Conservation (phyloP, 2,329 filamentous ascomycete genomes). For the Dothistroma pini region DNA sequence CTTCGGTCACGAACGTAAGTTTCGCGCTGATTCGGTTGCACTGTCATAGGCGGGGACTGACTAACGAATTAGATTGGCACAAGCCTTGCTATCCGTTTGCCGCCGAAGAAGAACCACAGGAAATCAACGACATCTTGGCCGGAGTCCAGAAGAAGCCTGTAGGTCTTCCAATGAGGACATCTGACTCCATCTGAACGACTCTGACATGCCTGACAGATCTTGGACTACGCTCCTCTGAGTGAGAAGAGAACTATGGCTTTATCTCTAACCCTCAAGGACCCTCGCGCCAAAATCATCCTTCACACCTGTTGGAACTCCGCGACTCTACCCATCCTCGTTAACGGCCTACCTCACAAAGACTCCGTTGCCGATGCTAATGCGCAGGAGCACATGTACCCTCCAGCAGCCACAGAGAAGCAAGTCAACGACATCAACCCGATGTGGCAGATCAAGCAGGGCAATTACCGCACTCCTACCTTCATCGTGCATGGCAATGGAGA, state of each 20-base stretch:
- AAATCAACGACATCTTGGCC: no score
- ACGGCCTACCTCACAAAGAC: conserved; percentile 8
- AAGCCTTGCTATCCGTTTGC: no score
- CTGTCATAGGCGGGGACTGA: no score
- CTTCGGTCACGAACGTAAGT: no score
- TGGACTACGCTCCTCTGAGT: neutral
- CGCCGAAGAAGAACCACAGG: no score
- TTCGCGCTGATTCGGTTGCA: no score
- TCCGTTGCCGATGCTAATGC: neutral
- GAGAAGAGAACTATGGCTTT: neutral
- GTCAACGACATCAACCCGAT: neutral
- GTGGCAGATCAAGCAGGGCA: neutral
- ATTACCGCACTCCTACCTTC: conserved; percentile 2
- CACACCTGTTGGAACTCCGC: conserved; percentile 7
- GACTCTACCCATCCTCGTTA: conserved; percentile 7
- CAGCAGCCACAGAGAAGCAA: neutral
- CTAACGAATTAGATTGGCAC: no score
- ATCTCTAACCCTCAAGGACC: conserved; percentile 1
- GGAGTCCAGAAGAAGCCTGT: conserved; percentile 4
- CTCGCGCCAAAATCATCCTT: conserved; percentile 7
- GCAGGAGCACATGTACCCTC: neutral
- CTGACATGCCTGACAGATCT: neutral
- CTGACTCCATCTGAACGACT: no score
- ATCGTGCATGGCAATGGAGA: neutral
- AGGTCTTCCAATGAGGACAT: no score